Base-by-base conservation (phyloP, 2,329 filamentous ascomycete species). In the Westerdykella sp. region DNA sequence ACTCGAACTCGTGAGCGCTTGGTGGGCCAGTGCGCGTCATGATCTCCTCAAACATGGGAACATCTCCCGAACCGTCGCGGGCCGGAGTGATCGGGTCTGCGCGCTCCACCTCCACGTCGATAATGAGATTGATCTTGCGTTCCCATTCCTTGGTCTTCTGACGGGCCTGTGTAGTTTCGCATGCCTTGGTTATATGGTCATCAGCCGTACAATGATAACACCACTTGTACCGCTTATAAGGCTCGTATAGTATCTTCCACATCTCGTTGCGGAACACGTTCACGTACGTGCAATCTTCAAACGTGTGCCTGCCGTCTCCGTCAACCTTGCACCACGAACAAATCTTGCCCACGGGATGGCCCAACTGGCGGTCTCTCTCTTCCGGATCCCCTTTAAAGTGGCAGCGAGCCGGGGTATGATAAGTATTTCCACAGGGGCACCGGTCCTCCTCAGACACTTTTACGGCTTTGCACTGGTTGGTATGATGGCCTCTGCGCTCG, bases 261-360 rank as follows among this genome's bases (percentile, higher is more conserved):
- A 50, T n/a, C 10, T 30, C 15, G 13, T 5, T 16, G 10, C 37
- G 14, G 42, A 52, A 52, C 4, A 40, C 23, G 1, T 11, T 30
- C 2, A 32, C 38, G 23, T 39, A 32, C 6, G 30, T 38, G 40
- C 49, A 52, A 2, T 48, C 39, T n/a, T 43, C 23, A 22, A 40
- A 48, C 11, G 10, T 22, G 36, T 51, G 46, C 14, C 6, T 38
- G 5, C 43, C 50, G 35, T 50, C 47, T 9, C 45, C 40, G 13
- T 38, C 36, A 16, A 35, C 34, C 37, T 52, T 48, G 37, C 50
- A 53, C 47, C 45, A 53, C 16, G 47, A 40, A 34, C 47, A 52
- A 14, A 52, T 44, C 23, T 43, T 47, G 25, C 43, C 43, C 5
- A 40, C 43, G 1, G 22, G 30, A 11, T 28, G 11, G 3, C 18